Conservation (phyloP, 441 rosid genomes). For the Breynia disticha region DNA sequence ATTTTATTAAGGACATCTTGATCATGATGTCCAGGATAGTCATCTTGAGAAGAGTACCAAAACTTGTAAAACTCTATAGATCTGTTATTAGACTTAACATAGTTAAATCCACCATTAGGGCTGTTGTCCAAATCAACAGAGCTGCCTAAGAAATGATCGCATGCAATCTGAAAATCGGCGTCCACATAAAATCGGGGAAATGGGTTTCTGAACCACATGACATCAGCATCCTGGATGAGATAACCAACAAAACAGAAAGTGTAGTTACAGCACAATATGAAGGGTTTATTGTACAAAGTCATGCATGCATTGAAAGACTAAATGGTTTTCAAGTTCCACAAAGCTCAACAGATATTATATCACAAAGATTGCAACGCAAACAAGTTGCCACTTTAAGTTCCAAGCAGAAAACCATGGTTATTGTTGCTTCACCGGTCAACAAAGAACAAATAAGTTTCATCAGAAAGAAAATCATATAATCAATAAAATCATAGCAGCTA, state of each 20-base stretch:
- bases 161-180: slow-evolving; percentile 87
- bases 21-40: slow-evolving; percentile 56
- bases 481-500: too few relatives aligned
- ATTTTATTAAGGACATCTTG: slow-evolving; percentile 74
- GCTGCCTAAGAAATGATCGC: slow-evolving; percentile 60
- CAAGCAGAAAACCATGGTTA: too few relatives aligned
- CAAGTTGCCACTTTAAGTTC: too few relatives aligned
- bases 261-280: slow-evolving; percentile 6
- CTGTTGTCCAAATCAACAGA: slow-evolving; percentile 44
- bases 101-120: slow-evolving; percentile 77
- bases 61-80: slow-evolving; percentile 74
- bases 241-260: slow-evolving; percentile 10
- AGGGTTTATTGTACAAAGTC: not conserved
- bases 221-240: slow-evolving; percentile 75
- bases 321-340: too few relatives aligned
- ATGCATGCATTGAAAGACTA: not conserved
- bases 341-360: too few relatives aligned
- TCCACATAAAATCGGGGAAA: slow-evolving; percentile 61
- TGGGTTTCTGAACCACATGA: slow-evolving; percentile 94
- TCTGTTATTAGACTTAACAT: slow-evolving; percentile 66
- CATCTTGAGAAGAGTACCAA: slow-evolving; percentile 61
- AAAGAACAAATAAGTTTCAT: too few relatives aligned
- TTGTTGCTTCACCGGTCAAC: too few relatives aligned
- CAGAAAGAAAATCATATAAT: too few relatives aligned
- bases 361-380: too few relatives aligned